phyloP scores from a whole-genome alignment of 352 stramenopile species.

The Globisporangium nunn region DNA sequence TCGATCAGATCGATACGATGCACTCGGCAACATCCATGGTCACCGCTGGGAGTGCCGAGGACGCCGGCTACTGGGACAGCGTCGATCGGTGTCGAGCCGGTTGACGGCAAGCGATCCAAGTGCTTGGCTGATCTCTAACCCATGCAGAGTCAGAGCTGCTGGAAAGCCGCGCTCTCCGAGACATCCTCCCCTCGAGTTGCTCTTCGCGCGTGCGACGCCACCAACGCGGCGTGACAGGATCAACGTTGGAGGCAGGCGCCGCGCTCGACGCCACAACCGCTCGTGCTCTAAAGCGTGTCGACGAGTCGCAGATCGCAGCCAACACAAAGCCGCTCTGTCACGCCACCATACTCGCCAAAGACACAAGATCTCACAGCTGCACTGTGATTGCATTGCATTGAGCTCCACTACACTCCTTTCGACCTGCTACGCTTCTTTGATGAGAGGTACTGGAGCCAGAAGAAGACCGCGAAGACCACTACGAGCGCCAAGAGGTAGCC shows the following conservation, averaged over 20 bases:
- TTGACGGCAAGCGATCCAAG: not conserved
- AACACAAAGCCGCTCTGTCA: not conserved
- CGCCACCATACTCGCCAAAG: not conserved
- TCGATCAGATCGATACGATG: not conserved
- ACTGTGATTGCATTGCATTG: not conserved
- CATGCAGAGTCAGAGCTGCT: not conserved
- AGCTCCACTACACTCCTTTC: slow-evolving; percentile 2
- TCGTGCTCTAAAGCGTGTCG: not conserved
- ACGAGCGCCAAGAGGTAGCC: slow-evolving; percentile 51
- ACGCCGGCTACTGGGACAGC: not conserved
- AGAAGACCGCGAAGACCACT: slow-evolving; percentile 40
- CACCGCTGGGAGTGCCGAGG: too few species aligned
- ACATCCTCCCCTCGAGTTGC: not conserved
- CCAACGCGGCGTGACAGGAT: not conserved
- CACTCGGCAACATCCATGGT: not conserved
- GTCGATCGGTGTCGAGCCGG: not conserved
- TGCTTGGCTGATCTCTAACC: not conserved
- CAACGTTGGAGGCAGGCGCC: not conserved
- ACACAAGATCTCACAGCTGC: not conserved
- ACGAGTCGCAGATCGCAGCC: not conserved
- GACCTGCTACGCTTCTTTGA: slow-evolving; percentile 18
- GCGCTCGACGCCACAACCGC: not conserved
- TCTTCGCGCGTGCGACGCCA: not conserved
- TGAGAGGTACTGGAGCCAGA: slow-evolving; percentile 51
- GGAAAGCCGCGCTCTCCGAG: not conserved